Base-by-base conservation (phyloP, 2,329 filamentous ascomycete genomes). In the Sporothrix protearum region DNA sequence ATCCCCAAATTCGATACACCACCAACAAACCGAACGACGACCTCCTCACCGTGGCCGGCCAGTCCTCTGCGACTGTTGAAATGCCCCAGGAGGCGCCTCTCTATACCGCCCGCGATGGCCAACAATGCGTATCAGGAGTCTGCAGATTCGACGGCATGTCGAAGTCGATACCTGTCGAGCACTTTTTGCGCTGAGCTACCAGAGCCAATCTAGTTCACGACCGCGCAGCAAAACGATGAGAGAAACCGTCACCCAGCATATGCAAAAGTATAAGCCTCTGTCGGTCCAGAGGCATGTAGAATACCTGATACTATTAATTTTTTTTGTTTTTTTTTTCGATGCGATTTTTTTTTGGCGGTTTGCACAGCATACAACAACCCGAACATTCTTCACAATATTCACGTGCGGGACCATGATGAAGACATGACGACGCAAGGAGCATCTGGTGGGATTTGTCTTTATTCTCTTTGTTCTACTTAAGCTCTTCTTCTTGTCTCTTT, bases 361-460 rank as follows among this genome's bases (percentile, higher is more conserved):
- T 33, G 1, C 57, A 25, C 30, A 42, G 30, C 57, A 51, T 36
- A 25, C 59, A 49, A 36, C 16, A 30, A 49, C 25, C 7, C 59
- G 14, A 9, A 69, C 36, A 28, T 25, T 70, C 14, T 39, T 64
- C 16, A 70, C 16, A 51, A 28, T 33, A 39, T 66, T 57, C 30
- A 68, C 71, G 72, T 68, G 68, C 70, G 57, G 72, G 69, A 53
- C 66, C 70, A 73, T 74, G 71, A 71, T 68, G 73, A 74, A 74
- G 69, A 74, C n/a, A 73, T 53, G 68, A 74, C 71, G 66, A 71
- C 45, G 55, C 36, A 45, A 42, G 45, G 68, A 67, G 71, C 69
- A 69, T 68, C 42, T 69, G 64, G 72, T 67, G 66, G 72, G 68
- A 59, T 53, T 57, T 30, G 19, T 66, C 67, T 36, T 22, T 22